Conservation (phyloP, 148 eudicot genomes). For the Camellia granthamiana region DNA sequence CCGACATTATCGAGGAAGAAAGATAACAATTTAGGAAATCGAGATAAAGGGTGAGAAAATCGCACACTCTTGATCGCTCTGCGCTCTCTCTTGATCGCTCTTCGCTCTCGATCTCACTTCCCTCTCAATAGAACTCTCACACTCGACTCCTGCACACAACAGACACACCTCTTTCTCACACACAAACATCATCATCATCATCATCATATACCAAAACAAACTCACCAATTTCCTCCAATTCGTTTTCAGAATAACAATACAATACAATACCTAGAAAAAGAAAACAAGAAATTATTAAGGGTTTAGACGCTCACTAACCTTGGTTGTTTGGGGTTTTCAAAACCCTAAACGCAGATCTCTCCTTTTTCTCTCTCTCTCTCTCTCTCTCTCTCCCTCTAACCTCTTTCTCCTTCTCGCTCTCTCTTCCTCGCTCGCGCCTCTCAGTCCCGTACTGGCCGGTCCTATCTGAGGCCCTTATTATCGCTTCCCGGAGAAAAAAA, state of each 20-base stretch:
- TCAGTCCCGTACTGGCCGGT: neutral
- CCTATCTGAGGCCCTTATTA: no score
- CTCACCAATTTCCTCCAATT: conserved; percentile 27
- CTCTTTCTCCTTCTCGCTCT: neutral
- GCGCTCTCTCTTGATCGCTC: conserved; percentile 18
- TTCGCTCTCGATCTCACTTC: conserved; percentile 36
- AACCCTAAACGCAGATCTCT: conserved; percentile 7
- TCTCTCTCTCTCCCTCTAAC: conserved; percentile 3
- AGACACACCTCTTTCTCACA: conserved; percentile 99
- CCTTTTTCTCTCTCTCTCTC: neutral
- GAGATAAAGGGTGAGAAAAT: neutral
- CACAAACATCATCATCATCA: conserved; percentile 38
- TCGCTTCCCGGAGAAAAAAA: no score
- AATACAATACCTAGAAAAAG: conserved; percentile 8
- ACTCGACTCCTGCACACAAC: conserved; percentile 85
- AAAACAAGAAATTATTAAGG: neutral
- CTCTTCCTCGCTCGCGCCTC: conserved; percentile 11
- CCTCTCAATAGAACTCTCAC: conserved; percentile 63
- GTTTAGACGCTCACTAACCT: conserved; percentile 17
- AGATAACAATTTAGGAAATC: neutral
- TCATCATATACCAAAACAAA: conserved; percentile 33
- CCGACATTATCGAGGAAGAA: conserved; percentile 37
- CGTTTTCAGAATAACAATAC: no score
- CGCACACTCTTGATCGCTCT: neutral
- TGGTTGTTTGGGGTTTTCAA: conserved; percentile 8